Conservation (phyloP, 2,329 filamentous ascomycete species). For the Fusarium fracticaudum region DNA sequence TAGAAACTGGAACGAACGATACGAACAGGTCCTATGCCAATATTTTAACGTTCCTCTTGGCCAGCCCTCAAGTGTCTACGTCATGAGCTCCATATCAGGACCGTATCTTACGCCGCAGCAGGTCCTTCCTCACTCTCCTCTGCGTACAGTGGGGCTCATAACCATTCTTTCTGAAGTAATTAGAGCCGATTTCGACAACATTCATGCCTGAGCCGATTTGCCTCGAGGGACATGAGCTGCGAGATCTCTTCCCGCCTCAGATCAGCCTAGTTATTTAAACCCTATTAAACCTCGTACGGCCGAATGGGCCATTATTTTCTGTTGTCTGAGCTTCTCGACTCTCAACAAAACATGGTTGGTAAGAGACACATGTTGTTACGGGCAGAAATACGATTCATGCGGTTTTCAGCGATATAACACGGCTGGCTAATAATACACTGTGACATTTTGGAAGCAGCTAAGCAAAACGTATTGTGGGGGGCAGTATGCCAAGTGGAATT, state of each 20-base stretch:
- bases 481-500: constrained; percentile 5
- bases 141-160: neutral
- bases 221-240: neutral
- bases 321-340: neutral
- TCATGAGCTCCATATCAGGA: neutral
- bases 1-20: neutral
- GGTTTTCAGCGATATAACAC: neutral
- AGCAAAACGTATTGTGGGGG: neutral
- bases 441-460: neutral
- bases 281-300: neutral
- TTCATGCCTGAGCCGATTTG: neutral
- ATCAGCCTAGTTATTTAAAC: neutral
- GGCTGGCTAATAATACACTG: neutral
- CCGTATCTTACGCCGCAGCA: neutral
- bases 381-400: neutral
- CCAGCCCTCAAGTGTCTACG: neutral
- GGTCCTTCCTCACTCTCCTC: neutral
- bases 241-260: neutral
- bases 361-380: neutral
- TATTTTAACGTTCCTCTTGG: neutral
- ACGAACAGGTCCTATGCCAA: neutral
- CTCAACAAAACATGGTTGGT: neutral
- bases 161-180: neutral
- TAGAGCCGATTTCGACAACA: neutral
- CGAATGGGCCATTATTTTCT: neutral